phyloP scores from a whole-genome alignment of 192 early-diverging fungal genomes.

The Coemansia sp. region DNA sequence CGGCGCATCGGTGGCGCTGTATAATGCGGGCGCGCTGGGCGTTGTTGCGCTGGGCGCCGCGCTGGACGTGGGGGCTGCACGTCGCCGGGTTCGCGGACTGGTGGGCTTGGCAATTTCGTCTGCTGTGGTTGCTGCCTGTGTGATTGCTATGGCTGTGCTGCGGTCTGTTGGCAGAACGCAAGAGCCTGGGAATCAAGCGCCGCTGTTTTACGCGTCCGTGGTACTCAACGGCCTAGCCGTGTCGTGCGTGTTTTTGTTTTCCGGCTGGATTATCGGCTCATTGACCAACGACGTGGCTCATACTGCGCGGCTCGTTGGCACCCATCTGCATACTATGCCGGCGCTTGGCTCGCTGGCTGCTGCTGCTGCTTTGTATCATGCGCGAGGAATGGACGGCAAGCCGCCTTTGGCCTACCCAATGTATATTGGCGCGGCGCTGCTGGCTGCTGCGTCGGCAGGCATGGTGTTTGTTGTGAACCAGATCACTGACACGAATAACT shows the following conservation, averaged over 20 bases:
- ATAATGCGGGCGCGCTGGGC: slow-evolving; percentile 5
- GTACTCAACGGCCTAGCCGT: slow-evolving; percentile 14
- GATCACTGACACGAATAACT: slow-evolving; percentile 20
- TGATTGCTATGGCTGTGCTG: slow-evolving; percentile 5
- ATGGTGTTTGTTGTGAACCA: slow-evolving; percentile 12
- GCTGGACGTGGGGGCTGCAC: slow-evolving; percentile 9
- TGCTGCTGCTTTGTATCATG: background rate
- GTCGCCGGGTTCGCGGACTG: slow-evolving; percentile 2
- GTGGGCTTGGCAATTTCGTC: slow-evolving; percentile 3
- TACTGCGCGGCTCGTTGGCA: slow-evolving; percentile 12
- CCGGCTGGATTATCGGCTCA: slow-evolving; percentile 23
- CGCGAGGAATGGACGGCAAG: background rate
- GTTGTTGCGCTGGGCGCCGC: slow-evolving; percentile 5
- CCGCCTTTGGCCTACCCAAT: background rate
- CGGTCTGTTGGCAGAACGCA: background rate
- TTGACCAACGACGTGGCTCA: slow-evolving; percentile 16
- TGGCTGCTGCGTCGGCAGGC: background rate
- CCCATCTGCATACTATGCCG: background rate
- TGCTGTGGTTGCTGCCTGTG: background rate
- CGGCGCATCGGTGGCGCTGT: slow-evolving; percentile 5
- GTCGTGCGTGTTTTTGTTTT: slow-evolving; percentile 19
- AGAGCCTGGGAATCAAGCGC: background rate
- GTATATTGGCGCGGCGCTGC: slow-evolving; percentile 10
- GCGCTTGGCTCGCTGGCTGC: slow-evolving; percentile 7
- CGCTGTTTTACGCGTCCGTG: slow-evolving; percentile 5